Evolutionary conservation across 257 asterid genomes (phyloP), one percentile per base, ranked within the genome.

Genomic region (Linderniella brevidens): DNA sequence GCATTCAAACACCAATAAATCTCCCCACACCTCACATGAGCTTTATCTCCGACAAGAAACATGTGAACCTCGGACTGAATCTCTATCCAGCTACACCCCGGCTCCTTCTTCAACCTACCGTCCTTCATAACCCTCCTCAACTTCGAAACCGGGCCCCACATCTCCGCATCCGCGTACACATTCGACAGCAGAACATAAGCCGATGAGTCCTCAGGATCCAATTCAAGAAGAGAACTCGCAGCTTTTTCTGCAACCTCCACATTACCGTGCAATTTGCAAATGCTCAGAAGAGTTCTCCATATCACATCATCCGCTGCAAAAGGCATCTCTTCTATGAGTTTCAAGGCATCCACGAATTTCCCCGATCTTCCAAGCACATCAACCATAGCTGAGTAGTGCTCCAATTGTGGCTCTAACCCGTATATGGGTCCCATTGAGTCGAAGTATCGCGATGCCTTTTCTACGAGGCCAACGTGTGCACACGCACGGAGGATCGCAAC

Each of bases 11-110:
- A 69, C 14, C 59, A 67, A 41, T 82, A 86, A 49, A 86, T 75
- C 57, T 79, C 83, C 11, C 41, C 57, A 55, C 78, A 73, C 56
- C 76, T 70, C 5, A 93, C 93, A 74, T 86, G 97, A 45, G 92
- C 80, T 75, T 77, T 82, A 46, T 86, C 94, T 35, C 82, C 82
- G 19, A 68, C 86, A 66, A 82, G 80, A 64, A 86, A 82, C 94
- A 75, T 79, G 29, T 82, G 87, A 43, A 82, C 80, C 55, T 77
- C 93, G 19, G 93, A 69, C 53, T 71, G 78, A n/a, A 79, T 50
- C 79, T 82, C 95, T 35, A 79, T 64, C 97, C 95, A 79, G 70
- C 95, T 86, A 64, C 93, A 82, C 4, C 97, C 97, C 0, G 94
- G 94, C 59, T 82, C 93, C 48, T 82, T 86, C 40, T 66, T 82